Percentiles rank a stretch among this genome's conserved stretches.
These are phyloP conservation scores for Naganishia vishniacii DNA, from an alignment of 768 basidiomycete species.

Conservation along the genomic window DNA sequence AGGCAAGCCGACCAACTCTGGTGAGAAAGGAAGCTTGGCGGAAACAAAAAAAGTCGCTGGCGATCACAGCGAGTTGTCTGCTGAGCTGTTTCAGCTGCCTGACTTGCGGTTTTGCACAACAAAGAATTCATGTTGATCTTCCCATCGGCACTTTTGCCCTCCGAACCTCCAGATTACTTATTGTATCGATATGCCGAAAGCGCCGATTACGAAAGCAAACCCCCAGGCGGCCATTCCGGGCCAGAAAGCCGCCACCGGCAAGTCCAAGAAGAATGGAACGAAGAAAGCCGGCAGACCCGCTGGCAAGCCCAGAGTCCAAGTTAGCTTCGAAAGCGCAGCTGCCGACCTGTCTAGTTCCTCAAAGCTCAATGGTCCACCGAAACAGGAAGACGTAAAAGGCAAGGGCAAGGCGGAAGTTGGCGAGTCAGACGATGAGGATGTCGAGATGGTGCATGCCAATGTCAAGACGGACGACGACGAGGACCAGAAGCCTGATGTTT, in stretches of 20 bases:
- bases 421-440: neutral
- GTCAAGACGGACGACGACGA: constrained; percentile 2
- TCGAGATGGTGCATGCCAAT: neutral
- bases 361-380: neutral
- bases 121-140: neutral
- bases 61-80: neutral
- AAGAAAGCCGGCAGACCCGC: neutral
- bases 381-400: constrained; percentile 1
- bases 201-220: neutral
- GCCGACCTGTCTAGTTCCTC: neutral
- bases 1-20: too few species aligned
- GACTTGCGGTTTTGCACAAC: too few species aligned
- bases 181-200: constrained; percentile 12
- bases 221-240: neutral
- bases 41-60: constrained; percentile 20
- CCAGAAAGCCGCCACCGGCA: neutral
- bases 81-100: neutral
- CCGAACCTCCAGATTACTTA: neutral
- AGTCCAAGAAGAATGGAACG: constrained; percentile 4
- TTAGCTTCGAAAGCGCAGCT: neutral
- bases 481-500: constrained; percentile 12
- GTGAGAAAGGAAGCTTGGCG: neutral
- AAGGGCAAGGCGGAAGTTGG: neutral
- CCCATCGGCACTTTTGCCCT: neutral
- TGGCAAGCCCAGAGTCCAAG: constrained; percentile 16